A percentile compares a stretch with the other conserved stretches of the same genome.
Conservation (phyloP, 2,329 filamentous ascomycete species). For the Penicillium decumbens region DNA sequence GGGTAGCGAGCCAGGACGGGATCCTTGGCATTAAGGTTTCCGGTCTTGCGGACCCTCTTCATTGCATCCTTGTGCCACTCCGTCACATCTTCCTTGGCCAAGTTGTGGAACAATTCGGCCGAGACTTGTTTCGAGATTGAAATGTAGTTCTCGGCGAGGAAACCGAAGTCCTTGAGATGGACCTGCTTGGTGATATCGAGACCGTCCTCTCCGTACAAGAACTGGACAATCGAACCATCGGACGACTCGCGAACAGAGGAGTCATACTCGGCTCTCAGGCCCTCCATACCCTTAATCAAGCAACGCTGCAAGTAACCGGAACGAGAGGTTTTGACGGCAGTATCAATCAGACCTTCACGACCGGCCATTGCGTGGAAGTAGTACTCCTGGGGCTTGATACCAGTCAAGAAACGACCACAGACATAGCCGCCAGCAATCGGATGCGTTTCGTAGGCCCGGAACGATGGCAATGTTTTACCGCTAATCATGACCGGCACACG, state of each 20-base stretch:
- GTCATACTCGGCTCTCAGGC: conserved; percentile 85
- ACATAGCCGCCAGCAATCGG: conserved; percentile 90
- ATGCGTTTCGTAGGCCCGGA: conserved; percentile 84
- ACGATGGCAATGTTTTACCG: conserved; percentile 91
- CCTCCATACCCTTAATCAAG: conserved; percentile 98
- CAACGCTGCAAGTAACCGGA: conserved; percentile 96
- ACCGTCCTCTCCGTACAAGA: conserved; percentile 94
- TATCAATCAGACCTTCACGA: conserved; percentile 96
- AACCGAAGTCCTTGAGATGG: conserved; percentile 84
- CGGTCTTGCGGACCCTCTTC: conserved; percentile 74
- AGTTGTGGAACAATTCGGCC: conserved; percentile 55
- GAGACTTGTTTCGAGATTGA: conserved; percentile 72
- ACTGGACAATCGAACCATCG: conserved; percentile 89
- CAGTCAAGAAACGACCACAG: conserved; percentile 93
- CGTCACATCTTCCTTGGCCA: conserved; percentile 63
- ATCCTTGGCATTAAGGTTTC: conserved; percentile 63
- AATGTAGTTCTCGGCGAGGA: conserved; percentile 77
- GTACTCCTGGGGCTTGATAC: conserved; percentile 94
- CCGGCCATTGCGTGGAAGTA: conserved; percentile 99
- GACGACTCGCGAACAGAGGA: conserved; percentile 82
- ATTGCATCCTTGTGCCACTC: conserved; percentile 62
- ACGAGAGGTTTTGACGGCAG: conserved; percentile 94
- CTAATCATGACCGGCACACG: conserved; percentile 97
- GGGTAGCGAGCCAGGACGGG: conserved; percentile 69
- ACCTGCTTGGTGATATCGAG: conserved; percentile 92